Conservation (phyloP, 2,329 filamentous ascomycete genomes). For the Cladosporium sp. region DNA sequence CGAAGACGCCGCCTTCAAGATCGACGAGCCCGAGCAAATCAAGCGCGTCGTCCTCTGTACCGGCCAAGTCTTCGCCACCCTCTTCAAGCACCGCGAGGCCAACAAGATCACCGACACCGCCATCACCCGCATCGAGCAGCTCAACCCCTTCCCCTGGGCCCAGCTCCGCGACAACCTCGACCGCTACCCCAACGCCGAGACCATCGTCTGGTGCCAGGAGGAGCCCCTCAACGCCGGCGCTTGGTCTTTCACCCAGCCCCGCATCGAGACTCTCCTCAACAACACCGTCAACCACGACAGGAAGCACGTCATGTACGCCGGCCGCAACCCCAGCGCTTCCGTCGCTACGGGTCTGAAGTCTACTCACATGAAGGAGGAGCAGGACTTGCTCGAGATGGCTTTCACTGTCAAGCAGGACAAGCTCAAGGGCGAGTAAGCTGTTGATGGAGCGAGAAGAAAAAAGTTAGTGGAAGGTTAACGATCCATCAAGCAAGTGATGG, state of each 20-base stretch:
- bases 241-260: slow-evolving; percentile 95
- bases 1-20: slow-evolving; percentile 51
- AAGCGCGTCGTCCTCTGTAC: slow-evolving; percentile 92
- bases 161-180: slow-evolving; percentile 96
- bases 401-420: slow-evolving; percentile 61
- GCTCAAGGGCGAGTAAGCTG: slow-evolving; percentile 56
- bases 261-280: slow-evolving; percentile 94
- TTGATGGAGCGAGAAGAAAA: background rate
- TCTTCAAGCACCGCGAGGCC: slow-evolving; percentile 84
- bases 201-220: slow-evolving; percentile 95
- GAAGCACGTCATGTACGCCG: slow-evolving; percentile 96
- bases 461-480: too few species aligned
- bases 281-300: slow-evolving; percentile 86
- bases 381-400: slow-evolving; percentile 67
- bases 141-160: slow-evolving; percentile 98
- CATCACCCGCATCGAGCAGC: slow-evolving; percentile 92
- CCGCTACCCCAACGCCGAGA: slow-evolving; percentile 94
- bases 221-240: slow-evolving; percentile 96
- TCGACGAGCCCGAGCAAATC: slow-evolving; percentile 78
- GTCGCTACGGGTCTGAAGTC: slow-evolving; percentile 91
- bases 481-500: too few species aligned
- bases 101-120: slow-evolving; percentile 86
- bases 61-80: slow-evolving; percentile 86
- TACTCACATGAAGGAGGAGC: slow-evolving; percentile 86
- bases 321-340: slow-evolving; percentile 85